Base-by-base conservation (phyloP, 192 early-diverging fungal genomes). In the Coemansia sp. region DNA sequence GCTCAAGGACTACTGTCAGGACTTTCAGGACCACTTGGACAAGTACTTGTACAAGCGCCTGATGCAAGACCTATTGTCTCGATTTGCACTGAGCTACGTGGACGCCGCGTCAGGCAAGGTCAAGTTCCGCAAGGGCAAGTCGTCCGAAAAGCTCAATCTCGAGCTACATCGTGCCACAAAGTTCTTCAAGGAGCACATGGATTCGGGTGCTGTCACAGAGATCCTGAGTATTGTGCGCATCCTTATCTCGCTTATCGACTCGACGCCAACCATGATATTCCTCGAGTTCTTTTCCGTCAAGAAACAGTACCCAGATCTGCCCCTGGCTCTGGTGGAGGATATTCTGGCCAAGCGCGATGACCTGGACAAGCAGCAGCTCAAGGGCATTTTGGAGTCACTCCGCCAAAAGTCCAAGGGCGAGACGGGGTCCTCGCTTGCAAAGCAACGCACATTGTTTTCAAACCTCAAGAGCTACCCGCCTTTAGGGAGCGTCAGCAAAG, bases 1-100 rank as follows among this genome's bases (percentile, higher is more conserved):
- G 19, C 79, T 98, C n/a, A 92, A 93, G 70, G 98, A 99, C 77
- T 98, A 99, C 83, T 90, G 87, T 67, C 83, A 87, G 35, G 96
- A 99, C 70, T 96, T 95, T 68, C 86, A 87, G 64, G 84, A 84
- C 62, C 91, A 94, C 68, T 81, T 99, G 84, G 88, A 95, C 71
- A 90, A 93, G 63, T 94, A 94, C 72, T 81, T 99, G 68, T 94
- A 94, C 84, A 86, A 84, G 64, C 95, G 93, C 63, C 83, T 97
- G 59, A 88, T 92, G 69, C 89, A 93, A 37, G 94, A 95, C 68
- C 87, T 95, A 66, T 72, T 97, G 73, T 94, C 97, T 41, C 83
- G 92, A 2, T 90, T 97, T 67, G 75, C 96, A 45, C 84, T 95
- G 39, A 77, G 88, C 10, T 96, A 94, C 70, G 78, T 99, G 9